Base-by-base conservation (phyloP, 495 filamentous ascomycete genomes). In the Lophium mytilinum region DNA sequence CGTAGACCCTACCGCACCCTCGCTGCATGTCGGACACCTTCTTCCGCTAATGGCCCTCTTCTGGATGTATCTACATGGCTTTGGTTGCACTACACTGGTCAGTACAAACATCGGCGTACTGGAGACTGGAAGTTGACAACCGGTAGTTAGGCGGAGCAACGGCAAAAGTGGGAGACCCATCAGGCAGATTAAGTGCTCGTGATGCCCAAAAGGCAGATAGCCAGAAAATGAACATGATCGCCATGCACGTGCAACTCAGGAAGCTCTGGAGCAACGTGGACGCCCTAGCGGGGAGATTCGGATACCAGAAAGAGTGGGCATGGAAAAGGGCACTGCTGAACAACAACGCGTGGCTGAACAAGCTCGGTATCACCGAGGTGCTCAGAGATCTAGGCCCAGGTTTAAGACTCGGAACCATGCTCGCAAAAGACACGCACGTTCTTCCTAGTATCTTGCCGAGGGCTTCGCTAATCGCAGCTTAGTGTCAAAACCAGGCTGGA, bases 11-110 rank as follows among this genome's bases (percentile, higher is more conserved):
- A 96, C 94, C 0, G 94, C 92, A 3, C 78, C 81, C 24, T 96
- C 91, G 4, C 74, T 97, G 61, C 93, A 99, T 68, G 76, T 97
- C 53, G 93, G 93, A 34, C 90, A 99, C 69, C 81, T 99, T 54
- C 72, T 97, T 9, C 92, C 93, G 9, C 78, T 97, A 41, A 97
- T 99, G 93, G 83, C 89, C 0, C 71, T 96, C 30, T 92, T 90
- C 56, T 96, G 93, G 88, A 86, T 89, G 75, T 94, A 92, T 68
- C 75, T 95, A 39, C 81, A 90, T 72, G 92, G 93, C 12, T 84
- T 87, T 61, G 76, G 80, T 34, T 76, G 87, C 12, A 78, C 87
- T 19, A 86, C 84, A 49, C 70, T 99, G 57, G 76, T 88, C 54
- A 68, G 75, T 73, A 17, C 11, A 34, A 18, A 14, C 18, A 57